These are phyloP conservation scores for Didymella pinodella DNA, from an alignment of 2,329 filamentous ascomycete genomes.

Conservation along the genomic window DNA sequence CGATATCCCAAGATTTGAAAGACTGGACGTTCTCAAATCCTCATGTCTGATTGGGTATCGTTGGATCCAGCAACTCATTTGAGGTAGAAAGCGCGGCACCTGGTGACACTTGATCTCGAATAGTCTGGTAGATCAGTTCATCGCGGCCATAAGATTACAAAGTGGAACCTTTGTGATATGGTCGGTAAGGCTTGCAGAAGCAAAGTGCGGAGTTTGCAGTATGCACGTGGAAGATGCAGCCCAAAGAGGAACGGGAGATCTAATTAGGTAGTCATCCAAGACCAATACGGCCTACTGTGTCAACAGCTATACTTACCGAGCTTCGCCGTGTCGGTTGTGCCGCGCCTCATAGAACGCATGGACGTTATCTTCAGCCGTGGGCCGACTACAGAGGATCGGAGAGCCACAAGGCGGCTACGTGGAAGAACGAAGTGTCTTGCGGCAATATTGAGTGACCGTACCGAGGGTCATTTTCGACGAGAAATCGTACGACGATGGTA, in stretches of 20 bases:
- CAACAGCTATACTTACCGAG: constrained; percentile 9
- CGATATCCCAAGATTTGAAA: neutral
- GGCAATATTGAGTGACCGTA: neutral
- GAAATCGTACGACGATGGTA: constrained; percentile 18
- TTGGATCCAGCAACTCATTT: constrained; percentile 2
- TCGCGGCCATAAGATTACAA: neutral
- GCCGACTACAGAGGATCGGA: constrained; percentile 9
- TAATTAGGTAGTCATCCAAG: constrained; percentile 1
- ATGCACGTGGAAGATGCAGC: constrained; percentile 12
- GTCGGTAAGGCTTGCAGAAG: constrained; percentile 18
- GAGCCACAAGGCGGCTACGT: neutral
- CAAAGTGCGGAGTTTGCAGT: constrained; percentile 4
- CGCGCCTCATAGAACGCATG: neutral
- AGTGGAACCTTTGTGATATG: constrained; percentile 4
- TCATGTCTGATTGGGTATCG: constrained; percentile 12
- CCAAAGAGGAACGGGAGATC: constrained; percentile 5
- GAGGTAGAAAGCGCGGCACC: constrained; percentile 3
- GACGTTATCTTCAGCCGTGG: constrained; percentile 4
- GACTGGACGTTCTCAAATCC: neutral
- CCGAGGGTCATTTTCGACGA: neutral
- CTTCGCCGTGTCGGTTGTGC: constrained; percentile 12
- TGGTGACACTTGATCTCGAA: neutral
- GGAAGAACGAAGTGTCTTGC: neutral
- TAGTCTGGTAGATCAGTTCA: neutral
- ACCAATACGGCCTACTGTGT: constrained; percentile 3